A percentile compares a stretch with the other conserved stretches of the same genome.
phyloP scores from a whole-genome alignment of 371 early-diverging fungal genomes.

The Haplosporangium sp. region DNA sequence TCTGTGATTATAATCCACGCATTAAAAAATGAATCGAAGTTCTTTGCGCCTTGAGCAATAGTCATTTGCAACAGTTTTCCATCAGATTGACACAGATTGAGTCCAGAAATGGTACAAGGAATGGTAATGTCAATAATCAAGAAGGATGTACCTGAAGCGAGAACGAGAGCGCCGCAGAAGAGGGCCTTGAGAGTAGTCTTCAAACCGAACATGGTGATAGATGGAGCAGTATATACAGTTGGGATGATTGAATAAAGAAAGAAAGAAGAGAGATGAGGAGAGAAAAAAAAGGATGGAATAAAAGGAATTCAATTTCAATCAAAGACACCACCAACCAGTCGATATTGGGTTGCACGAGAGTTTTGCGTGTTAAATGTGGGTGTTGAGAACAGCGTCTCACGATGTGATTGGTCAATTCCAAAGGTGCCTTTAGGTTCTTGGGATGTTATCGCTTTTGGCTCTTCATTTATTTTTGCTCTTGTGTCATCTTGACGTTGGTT shows the following conservation, averaged over 20 bases:
- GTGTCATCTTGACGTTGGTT: background rate
- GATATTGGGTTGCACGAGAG: conserved; percentile 8
- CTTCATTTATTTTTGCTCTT: background rate
- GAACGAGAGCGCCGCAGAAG: conserved; percentile 43
- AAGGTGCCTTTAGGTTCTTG: background rate
- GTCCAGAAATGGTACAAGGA: background rate
- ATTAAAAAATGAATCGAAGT: too few species aligned
- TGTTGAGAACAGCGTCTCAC: conserved; percentile 23
- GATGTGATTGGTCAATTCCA: conserved; percentile 33
- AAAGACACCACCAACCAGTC: background rate
- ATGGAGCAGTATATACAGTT: conserved; percentile 12
- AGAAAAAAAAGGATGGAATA: conserved; percentile 10
- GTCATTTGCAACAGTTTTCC: background rate
- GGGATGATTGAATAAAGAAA: conserved; percentile 5
- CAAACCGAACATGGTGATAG: conserved; percentile 42
- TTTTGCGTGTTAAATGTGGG: background rate
- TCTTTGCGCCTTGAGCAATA: too few species aligned
- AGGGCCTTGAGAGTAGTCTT: conserved; percentile 56
- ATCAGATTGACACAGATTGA: background rate
- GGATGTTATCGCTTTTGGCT: background rate
- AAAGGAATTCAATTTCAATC: background rate
- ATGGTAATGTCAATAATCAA: background rate
- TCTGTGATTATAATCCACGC: background rate
- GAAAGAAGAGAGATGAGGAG: conserved; percentile 8
- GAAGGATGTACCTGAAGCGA: conserved; percentile 43